Conservation (phyloP, 768 basidiomycete genomes). For the Polyporus arcularius region DNA sequence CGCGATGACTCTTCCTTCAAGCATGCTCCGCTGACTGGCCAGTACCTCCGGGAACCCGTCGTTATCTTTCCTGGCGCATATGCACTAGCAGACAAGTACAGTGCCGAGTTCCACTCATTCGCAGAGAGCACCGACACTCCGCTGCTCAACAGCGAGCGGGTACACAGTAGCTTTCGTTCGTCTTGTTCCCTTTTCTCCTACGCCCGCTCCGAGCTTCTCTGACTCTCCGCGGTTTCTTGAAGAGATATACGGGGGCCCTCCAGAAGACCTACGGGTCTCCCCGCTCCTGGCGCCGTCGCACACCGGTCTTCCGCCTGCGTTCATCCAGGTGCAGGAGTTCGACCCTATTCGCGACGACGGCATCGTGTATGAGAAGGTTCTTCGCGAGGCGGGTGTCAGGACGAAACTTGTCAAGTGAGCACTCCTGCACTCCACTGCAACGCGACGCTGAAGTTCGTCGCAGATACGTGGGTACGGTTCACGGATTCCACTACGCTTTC, state of each 20-base stretch:
- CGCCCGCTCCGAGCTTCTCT: no score
- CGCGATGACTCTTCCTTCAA: constrained; percentile 30
- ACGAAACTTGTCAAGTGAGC: constrained; percentile 26
- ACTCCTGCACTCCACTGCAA: background rate
- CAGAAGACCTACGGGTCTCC: constrained; percentile 15
- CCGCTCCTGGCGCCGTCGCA: constrained; percentile 25
- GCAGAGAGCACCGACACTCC: constrained; percentile 25
- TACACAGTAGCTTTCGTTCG: background rate
- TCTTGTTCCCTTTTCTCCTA: background rate
- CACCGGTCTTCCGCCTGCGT: constrained; percentile 24
- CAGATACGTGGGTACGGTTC: constrained; percentile 30
- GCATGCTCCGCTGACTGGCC: constrained; percentile 25
- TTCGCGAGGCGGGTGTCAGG: constrained; percentile 25
- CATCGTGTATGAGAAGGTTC: constrained; percentile 27
- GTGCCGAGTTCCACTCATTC: constrained; percentile 22
- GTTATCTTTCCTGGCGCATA: constrained; percentile 16
- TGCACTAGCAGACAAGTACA: constrained; percentile 22
- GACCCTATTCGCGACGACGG: constrained; percentile 34
- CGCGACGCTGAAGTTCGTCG: background rate
- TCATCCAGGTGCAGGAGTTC: constrained; percentile 27
- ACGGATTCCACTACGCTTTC: constrained; percentile 21
- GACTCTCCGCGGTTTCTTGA: no score
- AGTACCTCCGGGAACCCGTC: constrained; percentile 26
- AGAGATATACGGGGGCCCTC: background rate
- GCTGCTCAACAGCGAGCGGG: constrained; percentile 2